Evolutionary conservation across 2,329 filamentous ascomycete species (phyloP), one percentile per base, ranked within the genome.

Genomic region (Drechslera avenae): DNA sequence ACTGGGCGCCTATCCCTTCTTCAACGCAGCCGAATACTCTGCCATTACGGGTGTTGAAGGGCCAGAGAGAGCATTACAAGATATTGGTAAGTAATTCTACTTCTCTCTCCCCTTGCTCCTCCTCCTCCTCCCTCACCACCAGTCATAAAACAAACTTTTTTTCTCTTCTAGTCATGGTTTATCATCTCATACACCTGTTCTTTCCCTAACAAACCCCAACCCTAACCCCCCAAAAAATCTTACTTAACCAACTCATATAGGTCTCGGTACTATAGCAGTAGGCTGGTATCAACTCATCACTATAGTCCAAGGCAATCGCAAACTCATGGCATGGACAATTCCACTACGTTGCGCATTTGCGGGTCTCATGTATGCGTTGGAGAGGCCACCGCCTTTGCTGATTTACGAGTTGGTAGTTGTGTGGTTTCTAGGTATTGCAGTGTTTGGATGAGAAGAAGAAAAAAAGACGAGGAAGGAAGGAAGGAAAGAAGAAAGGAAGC

Each of bases 281-380:
- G 48, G 57, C 6, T 56, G 50, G 52, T 59, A 56, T 33, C 50
- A 60, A 26, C 44, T 52, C n/a, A 16, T 60, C 12, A 56, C 54
- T 13, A 50, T 46, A 16, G 36, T 46, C 3, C 57, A 54, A 36
- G 41, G 48, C 3, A 56, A 56, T 7, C 33, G 40, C 10, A 30
- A 32, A 2, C 23, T 60, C 42, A 39, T 60, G 4, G 26, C 43
- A 14, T 50, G 50, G 13, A 56, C 50, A 1, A 48, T 59, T 2
- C 50, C 50, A 21, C 32, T 56, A 33, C 14, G 39, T 9, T 30
- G 37, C 31, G 46, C 23, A 0, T 60, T 50, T 46, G 55, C 47
- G 19, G 37, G 30, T 10, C 14, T 21, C 8, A 46, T 50, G 48
- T 30, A 18, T 14, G 17, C 10, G 1, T 50, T 42, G 48, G 48